Conservation (phyloP, 2,329 filamentous ascomycete genomes). For the Paradendryphiella salina region DNA sequence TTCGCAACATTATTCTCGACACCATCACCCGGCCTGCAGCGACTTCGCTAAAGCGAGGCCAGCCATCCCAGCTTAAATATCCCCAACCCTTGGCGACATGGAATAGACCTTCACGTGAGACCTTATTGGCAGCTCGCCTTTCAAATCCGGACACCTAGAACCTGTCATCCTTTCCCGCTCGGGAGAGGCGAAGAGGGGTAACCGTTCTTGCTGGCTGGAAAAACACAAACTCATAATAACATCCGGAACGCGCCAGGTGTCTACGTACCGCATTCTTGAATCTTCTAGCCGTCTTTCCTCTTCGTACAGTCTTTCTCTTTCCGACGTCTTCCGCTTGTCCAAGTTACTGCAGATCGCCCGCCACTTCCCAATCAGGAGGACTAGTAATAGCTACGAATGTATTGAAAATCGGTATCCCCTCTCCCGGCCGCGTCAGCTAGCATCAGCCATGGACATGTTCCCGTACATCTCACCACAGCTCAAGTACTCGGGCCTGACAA, state of each 20-base stretch:
- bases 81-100: slow-evolving; percentile 6
- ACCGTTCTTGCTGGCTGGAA: not conserved
- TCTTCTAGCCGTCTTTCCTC: not conserved
- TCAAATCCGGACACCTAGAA: slow-evolving; percentile 3
- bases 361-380: slow-evolving; percentile 18
- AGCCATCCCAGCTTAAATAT: not conserved
- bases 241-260: not conserved
- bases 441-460: slow-evolving; percentile 11
- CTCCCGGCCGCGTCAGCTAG: not conserved
- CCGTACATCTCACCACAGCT: slow-evolving; percentile 11
- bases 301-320: not conserved
- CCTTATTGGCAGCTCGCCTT: slow-evolving; percentile 9
- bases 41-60: not conserved
- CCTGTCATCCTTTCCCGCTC: slow-evolving; percentile 10
- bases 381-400: slow-evolving; percentile 9
- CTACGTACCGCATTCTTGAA: slow-evolving; percentile 3
- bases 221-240: not conserved
- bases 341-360: slow-evolving; percentile 1
- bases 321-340: slow-evolving; percentile 11
- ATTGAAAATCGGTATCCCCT: not conserved
- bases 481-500: slow-evolving; percentile 10
- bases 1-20: slow-evolving; percentile 3
- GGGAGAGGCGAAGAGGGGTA: slow-evolving; percentile 16
- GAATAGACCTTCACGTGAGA: slow-evolving; percentile 5
- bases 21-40: slow-evolving; percentile 3